These are phyloP conservation scores for Nepenthes gracilis DNA, from an alignment of 148 eudicot genomes.

Conservation along the genomic window DNA sequence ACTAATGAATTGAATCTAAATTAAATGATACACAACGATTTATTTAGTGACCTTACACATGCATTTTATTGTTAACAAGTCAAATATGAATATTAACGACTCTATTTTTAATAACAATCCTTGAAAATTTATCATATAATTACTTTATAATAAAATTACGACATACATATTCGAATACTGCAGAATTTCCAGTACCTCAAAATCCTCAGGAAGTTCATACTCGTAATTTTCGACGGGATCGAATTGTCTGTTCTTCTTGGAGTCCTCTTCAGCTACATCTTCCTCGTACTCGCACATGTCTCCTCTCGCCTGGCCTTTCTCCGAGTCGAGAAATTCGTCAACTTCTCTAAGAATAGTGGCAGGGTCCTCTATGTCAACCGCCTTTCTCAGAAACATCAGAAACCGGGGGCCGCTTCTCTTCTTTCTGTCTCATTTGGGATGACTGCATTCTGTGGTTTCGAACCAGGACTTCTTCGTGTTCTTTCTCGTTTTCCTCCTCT, in stretches of 20 bases:
- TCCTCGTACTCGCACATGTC: slow-evolving; percentile 76
- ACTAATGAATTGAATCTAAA: too few species aligned
- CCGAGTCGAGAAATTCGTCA: slow-evolving; percentile 3
- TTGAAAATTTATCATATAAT: too few species aligned
- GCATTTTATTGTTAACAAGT: too few species aligned
- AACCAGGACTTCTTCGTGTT: too few species aligned
- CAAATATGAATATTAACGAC: too few species aligned
- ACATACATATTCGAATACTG: too few species aligned
- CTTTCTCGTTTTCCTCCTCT: too few species aligned
- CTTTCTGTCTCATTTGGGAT: neutral
- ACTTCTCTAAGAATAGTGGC: neutral
- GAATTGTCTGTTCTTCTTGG: slow-evolving; percentile 45
- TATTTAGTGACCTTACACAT: too few species aligned
- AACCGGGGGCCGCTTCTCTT: neutral
- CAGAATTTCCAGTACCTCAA: slow-evolving; percentile 30
- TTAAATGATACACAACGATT: too few species aligned
- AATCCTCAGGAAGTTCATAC: slow-evolving; percentile 62
- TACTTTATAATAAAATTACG: too few species aligned
- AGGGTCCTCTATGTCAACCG: neutral
- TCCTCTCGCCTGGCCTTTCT: neutral
- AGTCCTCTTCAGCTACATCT: slow-evolving; percentile 63
- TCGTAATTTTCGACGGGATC: slow-evolving; percentile 62
- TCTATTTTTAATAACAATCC: too few species aligned
- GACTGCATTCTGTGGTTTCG: too few species aligned
- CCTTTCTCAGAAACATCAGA: neutral